Evolutionary conservation across 2,329 filamentous ascomycete genomes (phyloP).

Genomic region (Colletotrichum melonis): DNA sequence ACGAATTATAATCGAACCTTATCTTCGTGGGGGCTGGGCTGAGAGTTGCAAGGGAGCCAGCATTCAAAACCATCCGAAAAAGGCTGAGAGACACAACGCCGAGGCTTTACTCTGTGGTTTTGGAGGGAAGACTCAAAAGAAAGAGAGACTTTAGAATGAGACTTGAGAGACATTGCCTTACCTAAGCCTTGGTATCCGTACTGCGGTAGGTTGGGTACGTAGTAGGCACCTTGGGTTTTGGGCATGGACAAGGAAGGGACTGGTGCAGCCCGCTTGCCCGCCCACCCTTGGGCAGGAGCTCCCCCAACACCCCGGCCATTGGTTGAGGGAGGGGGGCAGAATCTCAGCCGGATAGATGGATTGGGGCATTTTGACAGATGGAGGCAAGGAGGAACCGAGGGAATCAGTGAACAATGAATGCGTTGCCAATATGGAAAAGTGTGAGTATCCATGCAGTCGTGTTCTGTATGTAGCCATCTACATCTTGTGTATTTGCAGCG

Average conservation of each 20-base stretch:
- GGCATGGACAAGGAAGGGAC: conserved; percentile 25
- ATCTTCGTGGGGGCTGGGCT: not conserved
- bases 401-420: not conserved
- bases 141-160: not conserved
- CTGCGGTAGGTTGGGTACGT: not conserved
- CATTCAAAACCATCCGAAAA: not conserved
- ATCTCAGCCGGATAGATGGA: conserved; percentile 17
- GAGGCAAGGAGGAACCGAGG: not conserved
- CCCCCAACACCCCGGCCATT: conserved; percentile 44
- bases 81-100: not conserved
- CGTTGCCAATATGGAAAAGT: not conserved
- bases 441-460: not conserved
- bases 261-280: conserved; percentile 29
- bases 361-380: not conserved
- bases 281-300: conserved; percentile 30
- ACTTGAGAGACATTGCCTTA: conserved; percentile 1
- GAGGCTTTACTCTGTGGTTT: not conserved
- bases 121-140: not conserved
- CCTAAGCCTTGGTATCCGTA: not conserved
- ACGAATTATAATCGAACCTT: not conserved
- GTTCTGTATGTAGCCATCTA: not conserved
- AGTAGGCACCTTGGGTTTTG: not conserved
- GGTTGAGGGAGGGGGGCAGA: conserved; percentile 38
- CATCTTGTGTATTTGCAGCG: not conserved
- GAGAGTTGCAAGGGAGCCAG: not conserved